These are phyloP conservation scores for Barnettozyma wickerhamii DNA, from an alignment of 805 yeast species.

Conservation along the genomic window DNA sequence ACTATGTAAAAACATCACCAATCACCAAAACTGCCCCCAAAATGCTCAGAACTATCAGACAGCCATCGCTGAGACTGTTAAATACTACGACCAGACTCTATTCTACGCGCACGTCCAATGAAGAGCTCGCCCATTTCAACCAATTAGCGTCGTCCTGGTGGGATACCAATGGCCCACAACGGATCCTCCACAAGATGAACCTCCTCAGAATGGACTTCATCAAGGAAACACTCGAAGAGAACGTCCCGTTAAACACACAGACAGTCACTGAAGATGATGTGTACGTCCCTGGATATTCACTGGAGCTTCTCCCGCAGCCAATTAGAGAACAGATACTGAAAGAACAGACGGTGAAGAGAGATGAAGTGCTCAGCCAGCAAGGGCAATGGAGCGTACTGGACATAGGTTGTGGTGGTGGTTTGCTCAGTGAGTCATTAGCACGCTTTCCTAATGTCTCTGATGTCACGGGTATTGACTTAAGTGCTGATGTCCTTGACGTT, in stretches of 20 bases:
- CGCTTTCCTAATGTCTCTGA: conserved; percentile 56
- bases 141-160: conserved; percentile 96
- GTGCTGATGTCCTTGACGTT: conserved; percentile 75
- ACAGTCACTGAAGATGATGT: conserved; percentile 41
- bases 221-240: conserved; percentile 46
- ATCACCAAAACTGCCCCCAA: too few species aligned
- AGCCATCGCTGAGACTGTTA: too few species aligned
- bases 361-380: conserved; percentile 25
- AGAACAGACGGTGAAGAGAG: conserved; percentile 48
- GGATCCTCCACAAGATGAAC: conserved; percentile 94
- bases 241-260: conserved; percentile 17
- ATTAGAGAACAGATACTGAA: conserved; percentile 42
- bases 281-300: conserved; percentile 75
- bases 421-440: conserved; percentile 81
- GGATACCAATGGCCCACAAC: conserved; percentile 90
- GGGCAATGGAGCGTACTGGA: conserved; percentile 58
- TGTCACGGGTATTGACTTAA: conserved; percentile 83
- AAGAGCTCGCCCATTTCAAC: conserved; percentile 82
- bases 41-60: too few species aligned
- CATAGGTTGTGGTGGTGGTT: conserved; percentile 99
- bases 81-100: too few species aligned
- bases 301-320: conserved; percentile 58
- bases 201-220: conserved; percentile 84
- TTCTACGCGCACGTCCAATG: too few species aligned
- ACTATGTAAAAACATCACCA: too few species aligned